Percentiles rank a stretch among this genome's conserved stretches.
Conservation (phyloP, 441 rosid species). For the Croton laevigatus region DNA sequence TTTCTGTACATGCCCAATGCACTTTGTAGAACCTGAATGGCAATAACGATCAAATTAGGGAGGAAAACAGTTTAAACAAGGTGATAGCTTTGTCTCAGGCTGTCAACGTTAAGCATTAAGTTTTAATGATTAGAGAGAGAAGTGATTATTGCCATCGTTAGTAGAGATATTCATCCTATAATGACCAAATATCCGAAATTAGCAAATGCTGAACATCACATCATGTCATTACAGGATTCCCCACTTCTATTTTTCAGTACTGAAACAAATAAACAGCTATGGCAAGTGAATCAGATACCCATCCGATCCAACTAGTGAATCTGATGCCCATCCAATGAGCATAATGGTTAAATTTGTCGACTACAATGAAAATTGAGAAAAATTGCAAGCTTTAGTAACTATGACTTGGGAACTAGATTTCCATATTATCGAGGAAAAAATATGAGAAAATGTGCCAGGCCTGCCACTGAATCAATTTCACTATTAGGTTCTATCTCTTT, state of each 20-base stretch:
- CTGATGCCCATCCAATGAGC: background rate
- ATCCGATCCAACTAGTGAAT: background rate
- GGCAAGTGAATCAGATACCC: background rate
- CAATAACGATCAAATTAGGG: background rate
- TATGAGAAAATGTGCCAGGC: background rate
- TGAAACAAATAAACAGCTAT: background rate
- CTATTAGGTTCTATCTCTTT: background rate
- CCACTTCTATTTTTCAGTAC: background rate
- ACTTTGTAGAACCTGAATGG: conserved; percentile 55
- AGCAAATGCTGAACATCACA: background rate
- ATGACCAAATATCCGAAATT: background rate
- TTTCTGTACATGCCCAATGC: conserved; percentile 82
- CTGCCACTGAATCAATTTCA: background rate
- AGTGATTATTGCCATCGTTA: background rate
- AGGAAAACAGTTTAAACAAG: background rate
- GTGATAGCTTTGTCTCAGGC: background rate
- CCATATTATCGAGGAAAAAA: background rate
- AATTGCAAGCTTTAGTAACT: background rate
- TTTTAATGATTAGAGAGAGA: background rate
- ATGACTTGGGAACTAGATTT: background rate
- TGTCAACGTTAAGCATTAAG: background rate
- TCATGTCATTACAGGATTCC: background rate
- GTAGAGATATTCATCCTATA: background rate
- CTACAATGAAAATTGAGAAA: background rate
- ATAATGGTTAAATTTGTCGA: background rate